phyloP scores from a whole-genome alignment of 495 filamentous ascomycete species.

The Cercophora sp. region DNA sequence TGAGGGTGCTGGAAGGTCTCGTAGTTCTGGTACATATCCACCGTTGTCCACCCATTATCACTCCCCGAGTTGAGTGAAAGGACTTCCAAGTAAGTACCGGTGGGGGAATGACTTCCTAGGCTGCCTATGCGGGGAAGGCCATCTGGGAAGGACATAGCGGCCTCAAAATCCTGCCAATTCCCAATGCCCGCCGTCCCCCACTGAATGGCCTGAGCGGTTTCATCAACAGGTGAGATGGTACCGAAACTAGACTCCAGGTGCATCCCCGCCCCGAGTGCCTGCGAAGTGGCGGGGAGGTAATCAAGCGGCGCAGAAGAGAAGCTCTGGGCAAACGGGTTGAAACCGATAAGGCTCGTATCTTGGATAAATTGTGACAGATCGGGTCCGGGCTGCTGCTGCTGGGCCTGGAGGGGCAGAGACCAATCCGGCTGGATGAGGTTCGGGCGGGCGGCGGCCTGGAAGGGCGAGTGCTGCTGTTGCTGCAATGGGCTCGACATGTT shows the following conservation, averaged over 20 bases:
- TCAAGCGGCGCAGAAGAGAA: slow-evolving; percentile 59
- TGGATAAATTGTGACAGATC: slow-evolving; percentile 52
- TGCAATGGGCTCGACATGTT: slow-evolving; percentile 42
- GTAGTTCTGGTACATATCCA: slow-evolving; percentile 55
- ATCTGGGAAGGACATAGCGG: slow-evolving; percentile 52
- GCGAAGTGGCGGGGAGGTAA: slow-evolving; percentile 66
- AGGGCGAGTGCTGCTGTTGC: slow-evolving; percentile 46
- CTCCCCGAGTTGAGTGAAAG: slow-evolving; percentile 73
- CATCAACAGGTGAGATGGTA: slow-evolving; percentile 60
- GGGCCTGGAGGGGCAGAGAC: slow-evolving; percentile 51
- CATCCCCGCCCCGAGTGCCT: slow-evolving; percentile 60
- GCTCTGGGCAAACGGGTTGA: slow-evolving; percentile 43
- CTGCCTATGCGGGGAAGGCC: slow-evolving; percentile 53
- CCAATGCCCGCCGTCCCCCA: slow-evolving; percentile 50
- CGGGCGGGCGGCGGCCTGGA: slow-evolving; percentile 36
- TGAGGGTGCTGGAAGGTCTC: slow-evolving; percentile 46
- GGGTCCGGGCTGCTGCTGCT: slow-evolving; percentile 47
- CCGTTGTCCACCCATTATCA: slow-evolving; percentile 77
- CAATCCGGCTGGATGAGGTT: slow-evolving; percentile 51
- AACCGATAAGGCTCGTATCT: slow-evolving; percentile 45
- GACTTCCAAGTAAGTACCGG: slow-evolving; percentile 77
- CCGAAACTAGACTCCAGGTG: slow-evolving; percentile 60
- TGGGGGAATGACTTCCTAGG: slow-evolving; percentile 75
- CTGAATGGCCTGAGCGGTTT: slow-evolving; percentile 61
- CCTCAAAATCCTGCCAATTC: slow-evolving; percentile 71